These are phyloP conservation scores for Pichia manshurica DNA, from an alignment of 805 yeast species.

Conservation along the genomic window DNA sequence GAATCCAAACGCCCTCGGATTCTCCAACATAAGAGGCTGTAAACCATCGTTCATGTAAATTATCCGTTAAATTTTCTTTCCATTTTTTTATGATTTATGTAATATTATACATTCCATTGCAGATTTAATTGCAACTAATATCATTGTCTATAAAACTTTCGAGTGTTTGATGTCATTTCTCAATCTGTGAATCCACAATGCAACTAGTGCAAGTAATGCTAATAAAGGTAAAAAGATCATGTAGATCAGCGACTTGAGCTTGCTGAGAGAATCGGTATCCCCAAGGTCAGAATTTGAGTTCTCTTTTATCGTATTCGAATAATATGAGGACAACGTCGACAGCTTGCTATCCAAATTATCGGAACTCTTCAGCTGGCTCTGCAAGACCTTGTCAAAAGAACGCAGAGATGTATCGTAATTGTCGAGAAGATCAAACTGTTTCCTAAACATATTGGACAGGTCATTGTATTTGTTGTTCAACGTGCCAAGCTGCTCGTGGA, in stretches of 20 bases:
- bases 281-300: neutral
- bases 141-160: slow-evolving; percentile 40
- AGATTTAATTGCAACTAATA: too few relatives aligned
- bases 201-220: slow-evolving; percentile 35
- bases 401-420: slow-evolving; percentile 13
- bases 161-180: slow-evolving; percentile 61
- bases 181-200: slow-evolving; percentile 44
- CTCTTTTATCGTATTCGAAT: neutral
- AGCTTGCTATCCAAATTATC: slow-evolving; percentile 13
- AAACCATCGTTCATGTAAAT: slow-evolving; percentile 38
- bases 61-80: neutral
- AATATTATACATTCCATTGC: too few relatives aligned
- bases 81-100: too few relatives aligned
- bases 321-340: slow-evolving; percentile 5
- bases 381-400: slow-evolving; percentile 14
- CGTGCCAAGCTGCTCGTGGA: slow-evolving; percentile 4
- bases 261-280: slow-evolving; percentile 2
- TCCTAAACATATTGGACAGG: slow-evolving; percentile 11
- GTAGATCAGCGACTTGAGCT: slow-evolving; percentile 17
- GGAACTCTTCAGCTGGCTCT: slow-evolving; percentile 13
- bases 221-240: slow-evolving; percentile 34
- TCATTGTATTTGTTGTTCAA: slow-evolving; percentile 12
- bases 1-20: slow-evolving; percentile 43
- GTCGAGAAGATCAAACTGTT: slow-evolving; percentile 15
- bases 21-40: slow-evolving; percentile 39